Percentiles rank a stretch among this genome's conserved stretches.
These are phyloP conservation scores for Pseudocercospora crystallina DNA, from an alignment of 2,329 filamentous ascomycete species.

Conservation along the genomic window DNA sequence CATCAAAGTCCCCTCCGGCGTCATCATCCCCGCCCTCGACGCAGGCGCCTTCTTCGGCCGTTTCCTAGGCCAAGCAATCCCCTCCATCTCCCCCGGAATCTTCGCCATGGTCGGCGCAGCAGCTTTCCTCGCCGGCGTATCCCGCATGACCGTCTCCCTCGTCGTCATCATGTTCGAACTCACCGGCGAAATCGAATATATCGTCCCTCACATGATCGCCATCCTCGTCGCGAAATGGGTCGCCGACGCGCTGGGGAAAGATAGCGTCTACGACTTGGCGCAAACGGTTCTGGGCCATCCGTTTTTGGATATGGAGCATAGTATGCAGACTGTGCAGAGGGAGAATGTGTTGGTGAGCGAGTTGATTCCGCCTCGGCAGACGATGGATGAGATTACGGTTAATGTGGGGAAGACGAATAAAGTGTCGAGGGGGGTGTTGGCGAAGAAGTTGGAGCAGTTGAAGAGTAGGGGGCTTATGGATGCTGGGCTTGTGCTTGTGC, in stretches of 20 bases:
- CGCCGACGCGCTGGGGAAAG: conserved; percentile 53
- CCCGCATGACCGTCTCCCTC: conserved; percentile 59
- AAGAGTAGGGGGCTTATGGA: conserved; percentile 56
- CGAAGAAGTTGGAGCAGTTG: conserved; percentile 49
- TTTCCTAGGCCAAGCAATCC: conserved; percentile 49
- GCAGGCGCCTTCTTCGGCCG: conserved; percentile 60
- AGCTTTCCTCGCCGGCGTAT: conserved; percentile 59
- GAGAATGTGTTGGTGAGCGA: conserved; percentile 43
- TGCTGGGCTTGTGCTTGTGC: conserved; percentile 57
- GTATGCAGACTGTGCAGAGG: conserved; percentile 44
- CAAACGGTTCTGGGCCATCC: conserved; percentile 60
- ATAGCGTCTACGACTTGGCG: conserved; percentile 61
- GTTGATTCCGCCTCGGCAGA: conserved; percentile 54
- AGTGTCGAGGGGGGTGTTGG: conserved; percentile 44
- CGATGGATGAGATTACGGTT: conserved; percentile 59
- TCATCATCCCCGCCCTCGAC: conserved; percentile 61
- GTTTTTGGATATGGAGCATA: conserved; percentile 56
- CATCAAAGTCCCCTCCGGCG: conserved; percentile 60
- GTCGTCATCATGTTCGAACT: conserved; percentile 64
- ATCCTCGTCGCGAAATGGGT: conserved; percentile 62
- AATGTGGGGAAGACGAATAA: conserved; percentile 45
- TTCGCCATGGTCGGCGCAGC: conserved; percentile 62
- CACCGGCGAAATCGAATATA: conserved; percentile 59
- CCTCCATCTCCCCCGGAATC: conserved; percentile 55
- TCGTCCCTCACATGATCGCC: conserved; percentile 57